Base-by-base conservation (phyloP, 2,329 filamentous ascomycete species). In the Fusarium transvaalense region DNA sequence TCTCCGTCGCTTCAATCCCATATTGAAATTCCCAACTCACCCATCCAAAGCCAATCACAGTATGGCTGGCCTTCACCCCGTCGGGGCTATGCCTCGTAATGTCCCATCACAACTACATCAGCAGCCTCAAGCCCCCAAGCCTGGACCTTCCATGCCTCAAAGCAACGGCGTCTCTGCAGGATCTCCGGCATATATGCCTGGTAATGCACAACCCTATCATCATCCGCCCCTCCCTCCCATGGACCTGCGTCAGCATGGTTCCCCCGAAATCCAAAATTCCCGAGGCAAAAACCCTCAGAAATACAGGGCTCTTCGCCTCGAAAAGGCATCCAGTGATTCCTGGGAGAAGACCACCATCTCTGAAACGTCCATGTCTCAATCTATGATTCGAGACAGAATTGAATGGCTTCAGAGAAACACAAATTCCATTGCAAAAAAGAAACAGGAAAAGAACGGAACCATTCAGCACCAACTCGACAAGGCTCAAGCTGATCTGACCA, bases 391-490 rank as follows among this genome's bases (percentile, higher is more conserved):
- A 4, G 75, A 69, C 10, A 77, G 78, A 29, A 77, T 86, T 15
- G 76, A 75, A 13, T 62, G 77, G 6, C 75, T 86, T 21, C 75
- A 82, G 19, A 69, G 54, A 23, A 68, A 71, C 1, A 78, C 77
- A n/a, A 70, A 60, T 10, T 52, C 74, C 0, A 74, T 81, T 14
- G 25, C 69, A 15, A 75, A 81, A 38, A 86, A 84, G 73, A 81
- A 79, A 71, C 73, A 73, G 5, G 64, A 66, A 1, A 74, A 85
- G 27, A 75, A 71, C 5, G 60, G 76, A 0, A 64, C 72, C 3
- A 76, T 84, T 23, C 80, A 81, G 59, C 73, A 74, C 4, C 84
- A 86, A 56, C 69, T 86, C 10, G 81, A 84, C 54, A 64, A 51
- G 13, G 78, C 79, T 0, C 76, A 79, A 35, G 71, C 78, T 9